A percentile compares a stretch with the other conserved stretches of the same genome.
Evolutionary conservation across 768 basidiomycete genomes (phyloP).

Genomic region (Trametes meyenii): DNA sequence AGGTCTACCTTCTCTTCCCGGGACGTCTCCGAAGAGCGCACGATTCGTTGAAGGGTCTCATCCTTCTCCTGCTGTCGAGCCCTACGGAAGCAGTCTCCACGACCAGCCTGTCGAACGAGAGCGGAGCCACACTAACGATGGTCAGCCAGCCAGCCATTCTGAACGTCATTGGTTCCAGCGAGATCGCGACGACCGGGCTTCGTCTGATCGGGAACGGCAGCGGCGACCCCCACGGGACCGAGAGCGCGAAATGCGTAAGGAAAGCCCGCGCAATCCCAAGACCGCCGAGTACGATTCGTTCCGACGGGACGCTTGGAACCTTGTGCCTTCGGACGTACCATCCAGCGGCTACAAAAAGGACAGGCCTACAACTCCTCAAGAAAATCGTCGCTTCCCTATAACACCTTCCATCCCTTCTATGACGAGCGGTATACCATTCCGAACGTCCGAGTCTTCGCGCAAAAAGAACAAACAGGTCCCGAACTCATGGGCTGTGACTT

Average conservation of each 20-base stretch:
- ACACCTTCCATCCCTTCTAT: constrained; percentile 9
- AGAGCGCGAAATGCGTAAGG: constrained; percentile 4
- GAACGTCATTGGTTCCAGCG: not conserved
- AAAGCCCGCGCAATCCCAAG: constrained; percentile 4
- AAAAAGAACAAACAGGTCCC: constrained; percentile 45
- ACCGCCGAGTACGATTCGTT: constrained; percentile 4
- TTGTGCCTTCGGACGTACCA: constrained; percentile 26
- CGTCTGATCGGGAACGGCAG: constrained; percentile 15
- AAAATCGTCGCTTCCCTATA: constrained; percentile 28
- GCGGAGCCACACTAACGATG: constrained; percentile 13
- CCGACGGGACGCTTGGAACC: constrained; percentile 22
- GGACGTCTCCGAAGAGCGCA: constrained; percentile 17
- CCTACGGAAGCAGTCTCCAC: not conserved
- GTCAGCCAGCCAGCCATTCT: constrained; percentile 9
- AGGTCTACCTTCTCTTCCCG: not conserved
- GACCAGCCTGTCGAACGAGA: constrained; percentile 14
- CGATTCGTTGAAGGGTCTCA: constrained; percentile 17
- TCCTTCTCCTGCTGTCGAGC: not conserved
- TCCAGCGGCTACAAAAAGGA: constrained; percentile 29
- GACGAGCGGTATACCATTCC: constrained; percentile 21
- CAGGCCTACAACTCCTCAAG: constrained; percentile 28
- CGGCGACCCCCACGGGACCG: not conserved
- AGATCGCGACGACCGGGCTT: constrained; percentile 8
- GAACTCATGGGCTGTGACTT: constrained; percentile 49
- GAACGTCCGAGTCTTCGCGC: constrained; percentile 24